Base-by-base conservation (phyloP, 371 early-diverging fungal genomes). In the Mortierella sp. region DNA sequence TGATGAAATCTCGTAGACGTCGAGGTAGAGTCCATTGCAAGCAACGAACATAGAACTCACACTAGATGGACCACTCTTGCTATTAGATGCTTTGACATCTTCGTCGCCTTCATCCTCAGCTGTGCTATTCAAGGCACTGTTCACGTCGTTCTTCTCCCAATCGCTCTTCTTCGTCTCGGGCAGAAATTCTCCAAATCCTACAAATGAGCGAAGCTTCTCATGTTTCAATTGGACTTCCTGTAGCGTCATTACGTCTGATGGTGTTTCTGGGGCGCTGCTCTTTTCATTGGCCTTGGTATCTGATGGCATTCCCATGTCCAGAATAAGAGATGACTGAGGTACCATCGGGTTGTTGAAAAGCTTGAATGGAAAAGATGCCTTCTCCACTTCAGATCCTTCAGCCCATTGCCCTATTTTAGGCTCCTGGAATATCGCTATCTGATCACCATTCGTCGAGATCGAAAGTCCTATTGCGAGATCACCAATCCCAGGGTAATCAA, bases 121-220 rank as follows among this genome's bases (percentile, higher is more conserved):
- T 47, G 59, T 68, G 69, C 70, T 29, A 49, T 76, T 22, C 59
- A 81, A 28, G 58, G 82, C 26, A 13, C 64, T 56, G 34, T 79
- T 80, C 54, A 79, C 72, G 42, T 84, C 81, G 12, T 75, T 74
- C 66, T 75, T 75, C 34, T 82, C 76, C 82, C 85, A 72, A 13
- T 85, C 85, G 42, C 86, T 86, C 74, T 88, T 83, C 79, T 86
- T 87, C 26, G 85, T 84, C 56, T 88, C 87, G 63, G 87, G 86
- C 37, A 89, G 80, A 71, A 90, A 90, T n/a, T 84, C 81, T 62
- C 87, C 87, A 57, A 85, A 79, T n/a, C 90, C 90, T 70, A 89
- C 84, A n/a, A 89, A 86, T 45, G 84, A 83, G 35, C 83, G 83
- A 22, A 81, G 70, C 5, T 72, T 3, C 2, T 58, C 65, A 22